Percentiles rank a stretch among this genome's conserved stretches.
These are phyloP conservation scores for Globisporangium emineosum DNA, from an alignment of 352 stramenopile genomes.

Conservation along the genomic window DNA sequence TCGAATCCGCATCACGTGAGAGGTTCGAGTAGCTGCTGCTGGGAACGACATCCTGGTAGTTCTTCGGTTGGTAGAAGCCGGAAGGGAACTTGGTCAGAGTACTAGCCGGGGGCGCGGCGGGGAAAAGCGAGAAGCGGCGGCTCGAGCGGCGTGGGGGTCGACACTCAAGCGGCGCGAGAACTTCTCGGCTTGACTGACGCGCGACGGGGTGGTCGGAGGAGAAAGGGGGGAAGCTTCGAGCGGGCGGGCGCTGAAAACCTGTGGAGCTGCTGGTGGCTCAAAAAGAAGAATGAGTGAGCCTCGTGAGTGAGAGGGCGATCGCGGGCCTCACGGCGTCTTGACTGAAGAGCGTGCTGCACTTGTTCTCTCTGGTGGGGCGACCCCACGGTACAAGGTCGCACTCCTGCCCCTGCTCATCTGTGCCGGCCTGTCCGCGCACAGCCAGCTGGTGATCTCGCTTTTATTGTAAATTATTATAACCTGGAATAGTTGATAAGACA, in stretches of 20 bases:
- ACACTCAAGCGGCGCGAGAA: not conserved
- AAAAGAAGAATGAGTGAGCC: conserved; percentile 6
- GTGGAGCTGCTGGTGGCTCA: not conserved
- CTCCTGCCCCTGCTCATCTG: not conserved
- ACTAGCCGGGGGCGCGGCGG: conserved; percentile 20
- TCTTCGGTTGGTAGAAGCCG: conserved; percentile 40
- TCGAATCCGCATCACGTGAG: conserved; percentile 1
- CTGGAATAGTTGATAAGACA: too few relatives aligned
- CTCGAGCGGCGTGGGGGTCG: conserved; percentile 12
- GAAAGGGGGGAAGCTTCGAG: not conserved
- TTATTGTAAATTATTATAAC: too few relatives aligned
- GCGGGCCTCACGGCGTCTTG: too few relatives aligned
- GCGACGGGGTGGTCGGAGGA: not conserved
- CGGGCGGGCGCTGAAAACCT: not conserved
- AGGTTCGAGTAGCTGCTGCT: conserved; percentile 20
- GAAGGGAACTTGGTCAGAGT: conserved; percentile 34
- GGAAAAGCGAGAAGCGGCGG: conserved; percentile 39
- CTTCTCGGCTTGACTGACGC: conserved; percentile 6
- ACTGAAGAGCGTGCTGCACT: not conserved
- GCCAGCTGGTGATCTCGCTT: too few relatives aligned
- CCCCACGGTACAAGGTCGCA: not conserved
- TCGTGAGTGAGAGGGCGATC: too few relatives aligned
- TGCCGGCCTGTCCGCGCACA: too few relatives aligned
- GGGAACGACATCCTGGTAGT: conserved; percentile 27
- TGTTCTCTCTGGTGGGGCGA: not conserved